phyloP scores from a whole-genome alignment of 2,329 filamentous ascomycete species.

The Cordyceps fumosorosea region DNA sequence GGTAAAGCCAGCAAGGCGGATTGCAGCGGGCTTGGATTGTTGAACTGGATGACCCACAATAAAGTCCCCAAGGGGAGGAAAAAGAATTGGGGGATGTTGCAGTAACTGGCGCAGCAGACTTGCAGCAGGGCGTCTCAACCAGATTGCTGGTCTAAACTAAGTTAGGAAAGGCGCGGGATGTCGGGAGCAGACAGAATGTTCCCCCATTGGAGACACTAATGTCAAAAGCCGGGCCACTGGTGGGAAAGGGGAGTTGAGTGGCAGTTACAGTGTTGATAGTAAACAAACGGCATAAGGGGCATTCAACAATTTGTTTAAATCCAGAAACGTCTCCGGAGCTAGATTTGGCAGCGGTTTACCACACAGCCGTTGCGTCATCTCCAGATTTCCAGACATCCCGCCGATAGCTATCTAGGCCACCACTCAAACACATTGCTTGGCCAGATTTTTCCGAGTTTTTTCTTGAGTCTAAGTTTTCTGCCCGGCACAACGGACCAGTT shows the following conservation, averaged over 20 bases:
- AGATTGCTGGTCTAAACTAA: constrained; percentile 31
- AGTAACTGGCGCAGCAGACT: constrained; percentile 17
- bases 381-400: neutral
- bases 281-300: neutral
- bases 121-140: constrained; percentile 35
- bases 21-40: constrained; percentile 11
- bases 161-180: constrained; percentile 15
- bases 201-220: constrained; percentile 1
- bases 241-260: constrained; percentile 12
- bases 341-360: neutral
- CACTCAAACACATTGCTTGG: neutral
- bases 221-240: neutral
- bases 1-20: neutral
- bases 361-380: neutral
- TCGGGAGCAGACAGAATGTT: neutral
- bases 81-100: constrained; percentile 12
- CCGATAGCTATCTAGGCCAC: neutral
- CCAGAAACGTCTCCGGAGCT: neutral
- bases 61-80: neutral
- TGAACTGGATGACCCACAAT: constrained; percentile 12
- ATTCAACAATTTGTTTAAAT: neutral
- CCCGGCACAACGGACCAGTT: constrained; percentile 1
- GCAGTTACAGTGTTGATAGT: neutral
- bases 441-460: neutral
- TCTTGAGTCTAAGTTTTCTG: neutral